phyloP scores from a whole-genome alignment of 192 early-diverging fungal genomes.

The Chytriomyces sp. region DNA sequence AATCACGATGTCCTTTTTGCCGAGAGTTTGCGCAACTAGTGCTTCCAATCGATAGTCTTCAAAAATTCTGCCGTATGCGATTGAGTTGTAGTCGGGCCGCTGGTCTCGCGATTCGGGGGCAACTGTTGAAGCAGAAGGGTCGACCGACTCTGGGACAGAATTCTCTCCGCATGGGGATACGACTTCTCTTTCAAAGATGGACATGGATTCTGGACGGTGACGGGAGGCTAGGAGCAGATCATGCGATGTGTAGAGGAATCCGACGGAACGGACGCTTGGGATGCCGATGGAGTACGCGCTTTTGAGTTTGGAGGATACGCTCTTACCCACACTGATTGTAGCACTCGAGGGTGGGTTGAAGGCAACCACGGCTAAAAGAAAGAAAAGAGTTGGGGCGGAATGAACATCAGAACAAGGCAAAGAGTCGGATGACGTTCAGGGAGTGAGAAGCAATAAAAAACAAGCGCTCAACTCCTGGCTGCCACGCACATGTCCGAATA shows the following conservation, averaged over 20 bases:
- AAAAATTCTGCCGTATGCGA: slow-evolving; percentile 77
- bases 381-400: not conserved
- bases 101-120: not conserved
- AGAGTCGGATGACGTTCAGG: not conserved
- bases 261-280: slow-evolving; percentile 66
- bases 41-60: slow-evolving; percentile 72
- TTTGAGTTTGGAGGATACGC: slow-evolving; percentile 77
- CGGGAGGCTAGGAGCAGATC: slow-evolving; percentile 46
- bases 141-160: not conserved
- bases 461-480: slow-evolving; percentile 55
- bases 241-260: slow-evolving; percentile 81
- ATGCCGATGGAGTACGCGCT: slow-evolving; percentile 73
- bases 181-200: slow-evolving; percentile 24
- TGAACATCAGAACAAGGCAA: not conserved
- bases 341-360: slow-evolving; percentile 81
- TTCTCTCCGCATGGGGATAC: not conserved
- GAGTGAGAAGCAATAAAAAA: not conserved
- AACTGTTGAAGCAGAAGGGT: not conserved
- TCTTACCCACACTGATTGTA: slow-evolving; percentile 74
- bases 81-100: slow-evolving; percentile 46
- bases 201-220: not conserved
- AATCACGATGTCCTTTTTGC: slow-evolving; percentile 58
- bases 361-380: slow-evolving; percentile 67
- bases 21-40: slow-evolving; percentile 62
- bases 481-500: slow-evolving; percentile 82